Conservation (phyloP, 768 basidiomycete species). For the Leucosporidium creatinivorum region DNA sequence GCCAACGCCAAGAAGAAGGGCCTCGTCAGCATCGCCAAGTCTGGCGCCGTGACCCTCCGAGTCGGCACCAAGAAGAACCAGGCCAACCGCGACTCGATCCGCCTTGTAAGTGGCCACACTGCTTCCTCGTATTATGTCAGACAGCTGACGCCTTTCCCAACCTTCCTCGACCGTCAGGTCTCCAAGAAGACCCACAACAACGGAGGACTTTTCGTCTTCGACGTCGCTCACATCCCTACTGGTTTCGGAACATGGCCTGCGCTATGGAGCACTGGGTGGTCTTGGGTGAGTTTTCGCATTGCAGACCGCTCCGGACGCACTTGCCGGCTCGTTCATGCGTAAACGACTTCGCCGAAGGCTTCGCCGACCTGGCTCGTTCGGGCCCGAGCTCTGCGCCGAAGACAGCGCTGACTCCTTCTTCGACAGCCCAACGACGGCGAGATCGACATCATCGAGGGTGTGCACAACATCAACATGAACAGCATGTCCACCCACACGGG, state of each 20-base stretch:
- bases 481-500: conserved; percentile 1
- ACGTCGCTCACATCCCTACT: conserved; percentile 10
- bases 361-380: too few species aligned
- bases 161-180: too few species aligned
- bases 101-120: not conserved
- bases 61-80: conserved; percentile 7
- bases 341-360: too few species aligned
- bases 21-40: conserved; percentile 8
- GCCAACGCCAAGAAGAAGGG: conserved; percentile 7
- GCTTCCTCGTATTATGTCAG: too few species aligned
- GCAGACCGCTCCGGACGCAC: too few species aligned
- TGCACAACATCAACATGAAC: conserved; percentile 15
- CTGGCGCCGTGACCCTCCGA: not conserved
- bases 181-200: not conserved
- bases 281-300: not conserved
- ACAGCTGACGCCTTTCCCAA: too few species aligned
- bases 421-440: conserved; percentile 7
- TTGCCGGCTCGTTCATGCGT: too few species aligned
- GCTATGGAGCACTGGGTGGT: not conserved
- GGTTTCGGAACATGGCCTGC: conserved; percentile 11
- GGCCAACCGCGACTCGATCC: conserved; percentile 2
- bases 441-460: conserved; percentile 20
- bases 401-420: not conserved
- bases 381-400: too few species aligned
- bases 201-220: conserved; percentile 14